Percentiles rank a stretch among this genome's conserved stretches.
These are phyloP conservation scores for Raphidocelis subcapitata DNA, from an alignment of 139 green algal species.

Conservation along the genomic window DNA sequence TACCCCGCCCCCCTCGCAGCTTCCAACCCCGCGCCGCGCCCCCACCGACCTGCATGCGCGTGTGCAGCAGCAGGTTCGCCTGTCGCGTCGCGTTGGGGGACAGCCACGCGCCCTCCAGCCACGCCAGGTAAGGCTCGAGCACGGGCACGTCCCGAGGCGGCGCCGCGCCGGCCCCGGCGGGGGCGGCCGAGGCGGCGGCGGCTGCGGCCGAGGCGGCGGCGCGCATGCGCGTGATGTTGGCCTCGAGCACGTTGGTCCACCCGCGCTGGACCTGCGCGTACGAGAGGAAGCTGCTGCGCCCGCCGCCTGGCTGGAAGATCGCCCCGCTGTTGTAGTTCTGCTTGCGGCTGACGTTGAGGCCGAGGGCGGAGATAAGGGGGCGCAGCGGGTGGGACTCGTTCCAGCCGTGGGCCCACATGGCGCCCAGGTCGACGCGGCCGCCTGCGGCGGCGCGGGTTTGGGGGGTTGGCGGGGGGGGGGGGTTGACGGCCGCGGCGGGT, in stretches of 20 bases:
- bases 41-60: constrained; percentile 8
- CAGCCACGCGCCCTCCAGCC: neutral
- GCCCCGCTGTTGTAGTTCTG: no score
- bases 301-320: no score
- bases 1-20: no score
- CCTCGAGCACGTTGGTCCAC: neutral
- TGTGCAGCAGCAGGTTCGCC: neutral
- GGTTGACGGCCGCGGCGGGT: constrained; percentile 1
- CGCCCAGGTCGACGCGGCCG: constrained; percentile 49
- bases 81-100: neutral
- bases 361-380: neutral
- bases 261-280: neutral
- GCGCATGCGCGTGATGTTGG: neutral
- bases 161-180: neutral
- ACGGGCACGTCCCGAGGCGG: neutral
- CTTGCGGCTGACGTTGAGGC: constrained; percentile 1
- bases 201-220: neutral
- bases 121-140: neutral
- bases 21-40: no score
- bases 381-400: constrained; percentile 3
- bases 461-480: neutral
- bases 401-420: constrained; percentile 28
- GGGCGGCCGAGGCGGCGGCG: neutral
- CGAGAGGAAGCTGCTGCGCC: no score
- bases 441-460: neutral